phyloP scores from a whole-genome alignment of 177 flowering plant genomes.

The Vitis hybrid region DNA sequence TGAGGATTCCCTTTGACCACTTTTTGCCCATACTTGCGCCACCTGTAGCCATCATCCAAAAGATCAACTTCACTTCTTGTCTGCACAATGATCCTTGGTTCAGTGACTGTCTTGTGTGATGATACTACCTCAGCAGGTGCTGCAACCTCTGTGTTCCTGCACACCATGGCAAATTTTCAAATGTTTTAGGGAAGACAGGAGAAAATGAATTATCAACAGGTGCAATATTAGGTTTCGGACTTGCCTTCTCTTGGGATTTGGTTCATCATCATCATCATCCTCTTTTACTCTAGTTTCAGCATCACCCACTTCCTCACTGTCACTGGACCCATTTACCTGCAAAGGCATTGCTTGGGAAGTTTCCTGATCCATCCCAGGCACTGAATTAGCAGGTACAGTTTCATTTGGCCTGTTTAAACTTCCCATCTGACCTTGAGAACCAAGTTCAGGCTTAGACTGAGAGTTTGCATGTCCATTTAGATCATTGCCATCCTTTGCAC shows the following conservation, averaged over 20 bases:
- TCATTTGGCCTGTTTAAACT: slow-evolving; percentile 28
- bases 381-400: slow-evolving; percentile 21
- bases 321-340: slow-evolving; percentile 44
- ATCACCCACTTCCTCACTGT: slow-evolving; percentile 52
- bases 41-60: slow-evolving; percentile 94
- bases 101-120: slow-evolving; percentile 73
- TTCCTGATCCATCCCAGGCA: slow-evolving; percentile 37
- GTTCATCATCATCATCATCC: slow-evolving; percentile 50
- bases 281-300: slow-evolving; percentile 31
- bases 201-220: not conserved
- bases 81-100: slow-evolving; percentile 87
- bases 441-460: slow-evolving; percentile 32
- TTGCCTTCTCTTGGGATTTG: slow-evolving; percentile 82
- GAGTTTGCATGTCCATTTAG: slow-evolving; percentile 27
- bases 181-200: not conserved
- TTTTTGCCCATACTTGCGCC: slow-evolving; percentile 99
- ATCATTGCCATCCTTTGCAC: slow-evolving; percentile 51
- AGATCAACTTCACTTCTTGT: slow-evolving; percentile 97
- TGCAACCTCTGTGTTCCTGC: slow-evolving; percentile 55
- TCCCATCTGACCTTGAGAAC: slow-evolving; percentile 25
- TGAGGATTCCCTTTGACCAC: slow-evolving; percentile 95
- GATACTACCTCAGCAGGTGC: slow-evolving; percentile 32
- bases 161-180: slow-evolving; percentile 2
- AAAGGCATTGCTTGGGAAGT: slow-evolving; percentile 35
- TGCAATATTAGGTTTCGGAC: slow-evolving; percentile 2